phyloP scores from a whole-genome alignment of 805 yeast genomes.

The Yarrowia keelungensis region DNA sequence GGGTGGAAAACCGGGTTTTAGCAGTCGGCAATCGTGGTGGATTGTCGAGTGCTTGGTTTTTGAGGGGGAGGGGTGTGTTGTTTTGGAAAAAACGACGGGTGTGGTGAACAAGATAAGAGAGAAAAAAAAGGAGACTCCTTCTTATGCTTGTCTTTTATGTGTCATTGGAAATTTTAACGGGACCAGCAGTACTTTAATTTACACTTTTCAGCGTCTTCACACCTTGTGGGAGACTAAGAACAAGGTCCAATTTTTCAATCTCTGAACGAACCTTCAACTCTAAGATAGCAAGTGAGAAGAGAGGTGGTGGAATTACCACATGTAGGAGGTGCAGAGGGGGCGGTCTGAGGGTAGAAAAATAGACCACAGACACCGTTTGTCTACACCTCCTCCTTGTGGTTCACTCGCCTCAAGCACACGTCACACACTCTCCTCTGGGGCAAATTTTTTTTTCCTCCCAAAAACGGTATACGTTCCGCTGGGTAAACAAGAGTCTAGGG shows the following conservation, averaged over 20 bases:
- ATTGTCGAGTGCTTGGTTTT: constrained; percentile 26
- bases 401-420: too few relatives aligned
- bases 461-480: constrained; percentile 26
- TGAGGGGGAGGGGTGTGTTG: not conserved
- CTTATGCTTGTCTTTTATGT: constrained; percentile 5
- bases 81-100: not conserved
- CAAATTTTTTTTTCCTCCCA: constrained; percentile 6
- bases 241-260: not conserved
- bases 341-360: too few relatives aligned
- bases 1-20: constrained; percentile 18
- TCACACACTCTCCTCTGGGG: not conserved
- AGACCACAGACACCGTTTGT: too few relatives aligned
- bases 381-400: too few relatives aligned
- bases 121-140: too few relatives aligned
- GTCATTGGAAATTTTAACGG: constrained; percentile 1
- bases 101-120: constrained; percentile 6
- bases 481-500: not conserved
- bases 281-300: constrained; percentile 25
- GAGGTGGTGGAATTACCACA: not conserved
- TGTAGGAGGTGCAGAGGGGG: too few relatives aligned
- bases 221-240: too few relatives aligned
- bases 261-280: constrained; percentile 15
- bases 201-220: not conserved
- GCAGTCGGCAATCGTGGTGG: constrained; percentile 38
- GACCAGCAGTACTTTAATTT: constrained; percentile 1